These are phyloP conservation scores for Candida odintsovae DNA, from an alignment of 805 yeast genomes.

Conservation along the genomic window DNA sequence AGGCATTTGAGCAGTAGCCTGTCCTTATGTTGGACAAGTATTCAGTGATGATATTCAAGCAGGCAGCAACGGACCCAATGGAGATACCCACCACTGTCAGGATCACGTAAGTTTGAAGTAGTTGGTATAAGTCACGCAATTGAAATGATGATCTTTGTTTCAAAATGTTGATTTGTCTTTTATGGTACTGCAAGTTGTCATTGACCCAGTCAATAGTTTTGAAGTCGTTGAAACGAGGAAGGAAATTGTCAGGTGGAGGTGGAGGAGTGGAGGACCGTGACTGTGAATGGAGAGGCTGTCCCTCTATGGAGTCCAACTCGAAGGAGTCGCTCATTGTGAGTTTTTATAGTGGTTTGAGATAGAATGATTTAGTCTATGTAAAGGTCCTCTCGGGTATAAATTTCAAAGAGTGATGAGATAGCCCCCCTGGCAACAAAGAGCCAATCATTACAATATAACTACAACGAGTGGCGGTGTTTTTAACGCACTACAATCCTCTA, in stretches of 20 bases:
- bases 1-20: constrained; percentile 70
- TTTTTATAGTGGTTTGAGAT: not conserved
- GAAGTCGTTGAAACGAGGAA: constrained; percentile 52
- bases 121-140: constrained; percentile 9
- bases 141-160: constrained; percentile 4
- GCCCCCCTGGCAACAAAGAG: no score
- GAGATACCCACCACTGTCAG: constrained; percentile 67
- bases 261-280: not conserved
- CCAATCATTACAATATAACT: no score
- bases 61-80: constrained; percentile 82
- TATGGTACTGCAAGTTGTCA: constrained; percentile 49
- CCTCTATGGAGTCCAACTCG: not conserved
- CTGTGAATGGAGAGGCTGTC: not conserved
- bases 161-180: constrained; percentile 4
- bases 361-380: not conserved
- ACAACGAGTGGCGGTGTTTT: no score
- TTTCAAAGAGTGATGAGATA: not conserved
- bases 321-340: not conserved
- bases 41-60: constrained; percentile 75
- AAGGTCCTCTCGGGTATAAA: not conserved
- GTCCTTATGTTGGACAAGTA: constrained; percentile 74
- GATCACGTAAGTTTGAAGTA: constrained; percentile 53
- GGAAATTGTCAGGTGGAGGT: not conserved
- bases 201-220: constrained; percentile 67
- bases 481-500: not conserved